Evolutionary conservation across 2,329 filamentous ascomycete genomes (phyloP).

Genomic region (Colletotrichum melonis): DNA sequence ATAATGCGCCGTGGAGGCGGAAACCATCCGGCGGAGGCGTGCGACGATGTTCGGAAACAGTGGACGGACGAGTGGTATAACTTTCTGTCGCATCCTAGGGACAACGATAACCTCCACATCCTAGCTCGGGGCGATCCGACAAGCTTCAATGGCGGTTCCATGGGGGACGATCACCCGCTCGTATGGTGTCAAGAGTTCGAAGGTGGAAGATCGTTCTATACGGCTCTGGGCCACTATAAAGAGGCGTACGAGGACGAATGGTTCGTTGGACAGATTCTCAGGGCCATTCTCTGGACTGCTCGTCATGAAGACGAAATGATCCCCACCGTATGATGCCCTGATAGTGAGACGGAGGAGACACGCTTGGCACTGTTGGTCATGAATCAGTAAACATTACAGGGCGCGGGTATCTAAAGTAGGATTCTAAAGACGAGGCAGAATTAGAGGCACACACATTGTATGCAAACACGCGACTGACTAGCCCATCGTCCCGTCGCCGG

Average conservation of each 20-base stretch:
- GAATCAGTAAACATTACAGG: neutral
- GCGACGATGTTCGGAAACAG: neutral
- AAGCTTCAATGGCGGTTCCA: constrained; percentile 47
- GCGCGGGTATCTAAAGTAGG: neutral
- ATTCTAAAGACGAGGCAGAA: neutral
- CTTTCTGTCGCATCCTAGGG: constrained; percentile 46
- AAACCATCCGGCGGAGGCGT: constrained; percentile 17
- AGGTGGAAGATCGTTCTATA: constrained; percentile 52
- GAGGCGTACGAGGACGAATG: constrained; percentile 49
- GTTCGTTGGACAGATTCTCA: constrained; percentile 31
- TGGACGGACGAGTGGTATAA: constrained; percentile 59
- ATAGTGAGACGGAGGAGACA: neutral
- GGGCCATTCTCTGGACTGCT: constrained; percentile 32
- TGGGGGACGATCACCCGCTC: constrained; percentile 51
- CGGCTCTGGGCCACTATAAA: constrained; percentile 54
- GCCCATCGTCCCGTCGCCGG: constrained; percentile 1
- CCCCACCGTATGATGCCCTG: neutral
- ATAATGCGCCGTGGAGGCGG: constrained; percentile 40
- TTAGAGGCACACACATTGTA: neutral
- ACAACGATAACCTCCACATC: constrained; percentile 42
- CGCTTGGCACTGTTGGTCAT: neutral
- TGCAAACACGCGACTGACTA: constrained; percentile 15
- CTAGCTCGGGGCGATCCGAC: constrained; percentile 50
- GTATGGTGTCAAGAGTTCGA: constrained; percentile 54
- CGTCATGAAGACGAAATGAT: neutral